phyloP scores from a whole-genome alignment of 1,284 basidiomycete genomes.

The Chondrostereum purpureum region DNA sequence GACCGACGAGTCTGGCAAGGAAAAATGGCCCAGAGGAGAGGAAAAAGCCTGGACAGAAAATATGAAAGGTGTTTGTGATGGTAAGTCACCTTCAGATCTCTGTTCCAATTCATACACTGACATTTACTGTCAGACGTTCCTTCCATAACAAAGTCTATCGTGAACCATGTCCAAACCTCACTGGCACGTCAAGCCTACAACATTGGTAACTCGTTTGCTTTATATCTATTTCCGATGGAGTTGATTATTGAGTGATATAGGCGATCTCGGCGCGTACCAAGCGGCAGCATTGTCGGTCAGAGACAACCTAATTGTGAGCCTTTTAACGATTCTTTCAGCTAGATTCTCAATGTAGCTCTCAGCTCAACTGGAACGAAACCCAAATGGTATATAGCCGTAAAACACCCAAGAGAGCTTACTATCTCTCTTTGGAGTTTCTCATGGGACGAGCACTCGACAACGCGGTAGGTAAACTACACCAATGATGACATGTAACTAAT shows the following conservation, averaged over 20 bases:
- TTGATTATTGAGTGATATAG: slow-evolving; percentile 30
- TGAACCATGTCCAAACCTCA: slow-evolving; percentile 81
- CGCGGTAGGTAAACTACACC: slow-evolving; percentile 32
- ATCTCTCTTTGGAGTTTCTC: slow-evolving; percentile 84
- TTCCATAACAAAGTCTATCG: slow-evolving; percentile 74
- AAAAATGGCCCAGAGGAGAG: slow-evolving; percentile 83
- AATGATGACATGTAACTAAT: not conserved
- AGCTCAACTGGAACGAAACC: slow-evolving; percentile 80
- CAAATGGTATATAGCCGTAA: slow-evolving; percentile 65
- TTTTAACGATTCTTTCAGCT: not conserved
- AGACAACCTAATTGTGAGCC: slow-evolving; percentile 73
- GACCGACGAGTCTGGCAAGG: slow-evolving; percentile 65
- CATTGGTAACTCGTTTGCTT: slow-evolving; percentile 35
- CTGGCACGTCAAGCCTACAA: slow-evolving; percentile 86
- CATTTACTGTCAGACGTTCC: slow-evolving; percentile 45
- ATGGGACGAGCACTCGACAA: slow-evolving; percentile 89
- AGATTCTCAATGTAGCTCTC: slow-evolving; percentile 3
- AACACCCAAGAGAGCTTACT: slow-evolving; percentile 81
- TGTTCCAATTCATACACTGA: slow-evolving; percentile 3
- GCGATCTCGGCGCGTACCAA: slow-evolving; percentile 76
- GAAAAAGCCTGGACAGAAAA: slow-evolving; percentile 74
- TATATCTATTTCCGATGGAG: not conserved
- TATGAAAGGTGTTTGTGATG: slow-evolving; percentile 49
- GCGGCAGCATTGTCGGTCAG: slow-evolving; percentile 76
- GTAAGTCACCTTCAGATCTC: slow-evolving; percentile 28